Base-by-base conservation (phyloP, 805 yeast species). In the Cyberlindnera misumaiensis region DNA sequence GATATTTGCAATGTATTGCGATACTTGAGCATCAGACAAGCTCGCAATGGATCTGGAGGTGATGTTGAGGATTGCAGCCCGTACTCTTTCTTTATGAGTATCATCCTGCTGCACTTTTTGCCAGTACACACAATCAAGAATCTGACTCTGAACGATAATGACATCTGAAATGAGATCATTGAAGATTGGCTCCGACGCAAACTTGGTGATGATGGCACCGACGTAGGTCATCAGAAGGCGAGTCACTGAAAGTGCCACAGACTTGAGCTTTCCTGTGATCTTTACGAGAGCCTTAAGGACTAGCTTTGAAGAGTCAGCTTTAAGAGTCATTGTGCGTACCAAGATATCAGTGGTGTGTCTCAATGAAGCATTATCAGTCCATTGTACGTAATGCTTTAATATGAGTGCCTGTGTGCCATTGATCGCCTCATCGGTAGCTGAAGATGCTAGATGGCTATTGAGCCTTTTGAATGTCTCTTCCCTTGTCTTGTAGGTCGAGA, bases 181-280 rank as follows among this genome's bases (percentile, higher is more conserved):
- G 32, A 65, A 60, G 15, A 48, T 28, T 2, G 44, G 51, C 3
- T 51, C 48, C 5, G 53, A 40, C 8, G 60, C 51, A 31, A 55
- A 44, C 18, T 44, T 48, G 4, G 62, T 32, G 55, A 74, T 50
- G 27, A 50, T 46, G 34, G 55, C 54, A 36, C 68, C 65, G 33
- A 67, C 58, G 88, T 89, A 83, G 13, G 67, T 65, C 30, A 83
- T 60, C 18, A 83, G 57, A 22, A 80, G 69, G 45, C 77, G 54
- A 43, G 78, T 63, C 55, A 77, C 85, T 3, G 74, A 63, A 5
- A 71, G 55, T 1, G 90, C 83, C 41, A 71, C 64, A n/a, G 68
- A 49, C 22, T 36, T 51, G 17, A 41, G 32, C 32, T 55, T 51
- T 6, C 55, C 28, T 4, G 68, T 59, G 6, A 65, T 51, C 34